Conservation (phyloP, 1,139 yeast species). For the Geotrichum aggregatum region DNA sequence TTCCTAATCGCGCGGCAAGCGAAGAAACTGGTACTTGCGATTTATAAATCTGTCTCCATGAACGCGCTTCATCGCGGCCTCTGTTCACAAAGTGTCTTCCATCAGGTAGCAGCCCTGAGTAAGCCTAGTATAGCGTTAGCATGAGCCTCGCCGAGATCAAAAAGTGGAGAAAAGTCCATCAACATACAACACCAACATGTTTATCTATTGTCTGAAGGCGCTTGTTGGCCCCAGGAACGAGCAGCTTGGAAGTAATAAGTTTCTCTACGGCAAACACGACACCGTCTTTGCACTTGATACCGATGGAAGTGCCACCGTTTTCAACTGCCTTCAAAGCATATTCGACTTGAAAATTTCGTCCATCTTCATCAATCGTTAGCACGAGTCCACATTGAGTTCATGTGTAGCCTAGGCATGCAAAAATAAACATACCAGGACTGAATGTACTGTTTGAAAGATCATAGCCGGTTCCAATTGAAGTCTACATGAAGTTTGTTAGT, state of each 20-base stretch:
- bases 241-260: conserved; percentile 75
- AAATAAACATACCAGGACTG: conserved; percentile 37
- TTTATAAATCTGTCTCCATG: conserved; percentile 74
- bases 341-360: conserved; percentile 97
- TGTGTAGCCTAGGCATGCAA: too few relatives aligned
- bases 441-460: conserved; percentile 92
- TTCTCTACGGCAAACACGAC: conserved; percentile 95
- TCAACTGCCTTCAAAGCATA: conserved; percentile 97
- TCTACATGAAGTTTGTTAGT: conserved; percentile 39
- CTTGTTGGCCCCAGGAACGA: conserved; percentile 84
- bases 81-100: conserved; percentile 90
- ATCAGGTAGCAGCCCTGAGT: conserved; percentile 93
- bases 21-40: conserved; percentile 75
- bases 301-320: conserved; percentile 92
- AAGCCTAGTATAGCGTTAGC: conserved; percentile 36
- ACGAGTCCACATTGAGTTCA: conserved; percentile 37
- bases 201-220: conserved; percentile 90
- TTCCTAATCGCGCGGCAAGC: conserved; percentile 81
- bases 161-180: background rate
- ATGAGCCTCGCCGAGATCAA: background rate
- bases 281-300: conserved; percentile 88
- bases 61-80: conserved; percentile 86
- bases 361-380: conserved; percentile 66
- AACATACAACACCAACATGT: conserved; percentile 83
- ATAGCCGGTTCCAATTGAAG: conserved; percentile 96